A percentile compares a stretch with the other conserved stretches of the same genome.
Evolutionary conservation across 1,284 basidiomycete species (phyloP).

Genomic region (Somion occarium): DNA sequence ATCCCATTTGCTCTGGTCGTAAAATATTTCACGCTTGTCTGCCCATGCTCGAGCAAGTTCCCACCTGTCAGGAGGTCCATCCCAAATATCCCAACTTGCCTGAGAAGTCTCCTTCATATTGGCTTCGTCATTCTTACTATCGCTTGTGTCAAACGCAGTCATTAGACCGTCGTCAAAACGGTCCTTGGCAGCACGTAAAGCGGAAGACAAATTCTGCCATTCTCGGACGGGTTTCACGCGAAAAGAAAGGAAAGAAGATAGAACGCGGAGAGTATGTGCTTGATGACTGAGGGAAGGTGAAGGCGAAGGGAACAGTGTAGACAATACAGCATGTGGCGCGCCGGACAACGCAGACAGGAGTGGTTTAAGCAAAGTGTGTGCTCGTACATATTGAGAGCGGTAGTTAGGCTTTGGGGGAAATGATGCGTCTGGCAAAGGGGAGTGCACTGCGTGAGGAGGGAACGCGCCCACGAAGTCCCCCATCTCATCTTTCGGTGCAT

Average conservation of each 20-base stretch:
- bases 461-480: conserved; percentile 51
- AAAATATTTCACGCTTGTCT: conserved; percentile 93
- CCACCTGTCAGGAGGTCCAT: conserved; percentile 56
- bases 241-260: conserved; percentile 70
- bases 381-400: conserved; percentile 57
- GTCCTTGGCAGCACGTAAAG: conserved; percentile 78
- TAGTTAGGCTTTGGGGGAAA: conserved; percentile 29
- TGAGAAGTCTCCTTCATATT: conserved; percentile 78
- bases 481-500: conserved; percentile 41
- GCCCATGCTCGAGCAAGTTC: conserved; percentile 91
- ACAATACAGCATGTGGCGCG: conserved; percentile 53
- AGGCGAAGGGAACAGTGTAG: conserved; percentile 44
- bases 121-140: conserved; percentile 62
- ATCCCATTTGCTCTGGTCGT: conserved; percentile 77
- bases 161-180: conserved; percentile 84
- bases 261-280: conserved; percentile 61
- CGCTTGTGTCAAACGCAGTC: conserved; percentile 80
- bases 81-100: conserved; percentile 80
- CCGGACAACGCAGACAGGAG: conserved; percentile 50
- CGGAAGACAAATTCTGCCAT: conserved; percentile 54
- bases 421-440: conserved; percentile 14
- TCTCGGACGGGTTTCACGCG: conserved; percentile 60
- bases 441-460: conserved; percentile 1
- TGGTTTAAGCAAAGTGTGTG: conserved; percentile 58
- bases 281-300: conserved; percentile 41